phyloP scores from a whole-genome alignment of 2,329 filamentous ascomycete species.

The Fusarium mexicanum region DNA sequence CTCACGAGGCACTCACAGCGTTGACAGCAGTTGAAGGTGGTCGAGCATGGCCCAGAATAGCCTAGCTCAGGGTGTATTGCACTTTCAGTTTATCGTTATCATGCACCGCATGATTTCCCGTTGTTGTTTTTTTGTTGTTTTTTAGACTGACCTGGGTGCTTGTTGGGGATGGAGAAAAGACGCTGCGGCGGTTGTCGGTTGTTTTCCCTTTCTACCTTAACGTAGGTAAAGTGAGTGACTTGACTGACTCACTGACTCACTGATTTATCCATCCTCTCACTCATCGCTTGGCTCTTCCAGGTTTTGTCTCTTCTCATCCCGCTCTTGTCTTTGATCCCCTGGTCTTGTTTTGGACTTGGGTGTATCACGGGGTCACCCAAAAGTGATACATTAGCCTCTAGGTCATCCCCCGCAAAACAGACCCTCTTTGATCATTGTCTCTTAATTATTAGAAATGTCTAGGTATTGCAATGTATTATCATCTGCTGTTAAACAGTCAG shows the following conservation, averaged over 20 bases:
- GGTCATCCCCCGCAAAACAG: constrained; percentile 16
- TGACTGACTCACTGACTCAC: constrained; percentile 12
- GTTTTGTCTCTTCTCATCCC: constrained; percentile 3
- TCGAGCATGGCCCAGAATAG: constrained; percentile 9
- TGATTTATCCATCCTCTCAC: background rate
- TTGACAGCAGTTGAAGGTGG: constrained; percentile 3
- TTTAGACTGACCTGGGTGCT: background rate
- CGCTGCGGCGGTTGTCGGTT: constrained; percentile 23
- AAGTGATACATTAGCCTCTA: constrained; percentile 19
- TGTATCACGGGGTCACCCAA: constrained; percentile 36
- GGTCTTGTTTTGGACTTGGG: background rate
- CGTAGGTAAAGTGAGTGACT: background rate
- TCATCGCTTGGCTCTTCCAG: constrained; percentile 1
- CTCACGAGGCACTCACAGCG: constrained; percentile 15
- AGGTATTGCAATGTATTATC: background rate
- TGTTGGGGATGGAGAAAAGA: background rate
- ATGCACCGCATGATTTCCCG: constrained; percentile 1
- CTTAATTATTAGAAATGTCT: background rate
- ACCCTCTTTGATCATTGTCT: constrained; percentile 2
- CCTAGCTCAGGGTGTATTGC: constrained; percentile 4
- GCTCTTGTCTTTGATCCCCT: constrained; percentile 7
- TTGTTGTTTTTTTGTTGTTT: background rate
- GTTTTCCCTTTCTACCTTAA: constrained; percentile 1
- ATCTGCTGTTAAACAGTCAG: background rate
- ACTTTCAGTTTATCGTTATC: constrained; percentile 12